Evolutionary conservation across 2,329 filamentous ascomycete species (phyloP), one percentile per base, ranked within the genome.

Genomic region (Cladophialophora immunda): DNA sequence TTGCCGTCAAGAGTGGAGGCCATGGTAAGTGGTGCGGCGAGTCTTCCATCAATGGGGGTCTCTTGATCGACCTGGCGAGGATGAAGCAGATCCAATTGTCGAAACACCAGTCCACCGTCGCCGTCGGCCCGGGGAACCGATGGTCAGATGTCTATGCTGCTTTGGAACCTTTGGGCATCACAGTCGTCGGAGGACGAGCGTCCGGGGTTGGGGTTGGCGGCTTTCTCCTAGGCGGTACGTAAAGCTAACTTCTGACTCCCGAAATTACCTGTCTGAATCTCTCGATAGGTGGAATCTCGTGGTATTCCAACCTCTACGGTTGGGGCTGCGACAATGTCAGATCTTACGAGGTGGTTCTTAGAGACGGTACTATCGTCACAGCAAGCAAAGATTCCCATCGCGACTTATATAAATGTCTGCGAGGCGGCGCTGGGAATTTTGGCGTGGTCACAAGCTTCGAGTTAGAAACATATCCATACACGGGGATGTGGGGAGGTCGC

Each of bases 401-500:
- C 1, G 79, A 82, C 58, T 75, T 82, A 1, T 82, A 76, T 69
- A 80, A 75, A 74, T 79, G 79, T 4, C 71, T 81, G 7, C 73
- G 76, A 9, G 80, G 80, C 8, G 80, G 80, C n/a, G 77, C 77
- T 27, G 77, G 76, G 70, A 80, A 79, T 64, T 75, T 79, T 60
- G 75, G 71, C 19, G 72, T 80, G 47, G 76, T 80, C 58, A 79
- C 81, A 11, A 73, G 71, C 6, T 80, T 79, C 62, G 77, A 81
- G 22, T 72, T 84, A 11, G 73, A 74, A 15, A 79, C 62, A 68
- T 15, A 55, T 36, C 34, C 62, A 25, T 53, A 58, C 32, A 57
- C 58, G 15, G 53, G 58, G n/a, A 17, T 75, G 74, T 64, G 67
- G 67, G 67, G 64, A 6, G 67, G 67, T 15, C 17, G 27, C 17